Evolutionary conservation across 2,329 filamentous ascomycete genomes (phyloP).

Genomic region (Paecilomyces sp.): DNA sequence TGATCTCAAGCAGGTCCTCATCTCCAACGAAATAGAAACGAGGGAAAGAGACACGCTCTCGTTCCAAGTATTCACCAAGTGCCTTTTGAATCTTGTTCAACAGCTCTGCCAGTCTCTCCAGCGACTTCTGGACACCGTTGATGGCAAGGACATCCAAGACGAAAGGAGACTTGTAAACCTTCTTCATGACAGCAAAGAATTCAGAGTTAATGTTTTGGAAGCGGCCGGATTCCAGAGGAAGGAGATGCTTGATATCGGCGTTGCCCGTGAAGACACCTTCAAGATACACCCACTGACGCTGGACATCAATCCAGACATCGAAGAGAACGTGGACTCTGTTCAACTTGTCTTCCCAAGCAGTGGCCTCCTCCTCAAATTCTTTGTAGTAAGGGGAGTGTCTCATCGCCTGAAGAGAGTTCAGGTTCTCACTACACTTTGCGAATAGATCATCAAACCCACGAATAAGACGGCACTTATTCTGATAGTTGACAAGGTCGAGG

Average conservation of each 20-base stretch:
- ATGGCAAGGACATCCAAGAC: conserved; percentile 95
- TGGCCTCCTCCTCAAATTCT: conserved; percentile 96
- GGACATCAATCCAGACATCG: conserved; percentile 99
- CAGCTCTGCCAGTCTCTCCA: conserved; percentile 92
- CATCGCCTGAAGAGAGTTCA: conserved; percentile 98
- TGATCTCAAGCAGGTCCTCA: conserved; percentile 96
- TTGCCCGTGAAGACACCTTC: conserved; percentile 99
- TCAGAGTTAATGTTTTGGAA: conserved; percentile 99
- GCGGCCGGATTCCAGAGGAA: conserved; percentile 90
- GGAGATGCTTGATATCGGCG: conserved; percentile 94
- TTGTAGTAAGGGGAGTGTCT: conserved; percentile 98
- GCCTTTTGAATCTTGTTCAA: conserved; percentile 99
- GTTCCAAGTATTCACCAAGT: conserved; percentile 94
- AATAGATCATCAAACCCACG: conserved; percentile 98
- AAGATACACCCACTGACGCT: conserved; percentile 98
- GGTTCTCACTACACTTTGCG: conserved; percentile 94
- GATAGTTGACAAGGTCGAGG: conserved; percentile 91
- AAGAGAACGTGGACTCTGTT: conserved; percentile 97
- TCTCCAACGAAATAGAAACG: conserved; percentile 99
- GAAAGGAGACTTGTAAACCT: conserved; percentile 92
- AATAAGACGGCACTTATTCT: conserved; percentile 96
- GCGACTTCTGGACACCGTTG: conserved; percentile 86
- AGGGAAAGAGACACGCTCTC: conserved; percentile 94
- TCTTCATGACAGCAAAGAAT: conserved; percentile 99
- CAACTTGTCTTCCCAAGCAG: conserved; percentile 94